Base-by-base conservation (phyloP, 352 stramenopile species). In the Phytophthora brassicae region DNA sequence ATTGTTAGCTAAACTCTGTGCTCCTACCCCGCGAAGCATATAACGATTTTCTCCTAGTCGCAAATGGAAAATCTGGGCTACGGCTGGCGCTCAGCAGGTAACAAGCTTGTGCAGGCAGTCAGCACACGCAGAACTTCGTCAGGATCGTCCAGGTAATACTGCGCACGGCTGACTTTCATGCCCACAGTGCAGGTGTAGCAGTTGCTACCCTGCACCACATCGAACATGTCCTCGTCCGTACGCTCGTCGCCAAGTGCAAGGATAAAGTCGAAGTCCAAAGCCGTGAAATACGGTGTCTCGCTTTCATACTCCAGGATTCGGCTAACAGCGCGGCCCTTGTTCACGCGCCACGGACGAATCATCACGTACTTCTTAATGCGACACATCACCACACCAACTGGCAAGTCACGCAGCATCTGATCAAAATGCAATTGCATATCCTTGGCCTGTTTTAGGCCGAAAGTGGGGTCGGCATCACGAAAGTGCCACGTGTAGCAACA, bases 201-300 rank as follows among this genome's bases (percentile, higher is more conserved):
- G 51, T 96, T 92, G 66, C 74, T 89, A 23, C 86, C 87, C 61
- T 96, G 87, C 29, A 96, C 81, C 29, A 96, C 86, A 59, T 96
- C 88, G 50, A 94, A 96, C 86, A 96, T 96, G 48, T 96, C 86
- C 73, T 96, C 87, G 52, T 96, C 87, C 29, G 87, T 94, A 42
- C 87, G 79, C 57, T 96, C 87, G 55, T 96, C 87, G 5, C 87
- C 87, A 26, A 96, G 68, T 1, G 83, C 84, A 22, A 96, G 66
- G 49, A 96, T 95, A 47, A 96, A 92, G 48, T 96, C 87, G 45
- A 93, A 94, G 55, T 90, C 81, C 4, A 88, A 65, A 8, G 77
- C 76, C 14, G 81, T 89, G 29, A 89, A 88, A 52, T 88, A 86
- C 35, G 81, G 79, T 5, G 78, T 81, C 64, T 93, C 84, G 53